A percentile compares a stretch with the other conserved stretches of the same genome.
Conservation (phyloP, 2,329 filamentous ascomycete species). For the Apiospora sp. region DNA sequence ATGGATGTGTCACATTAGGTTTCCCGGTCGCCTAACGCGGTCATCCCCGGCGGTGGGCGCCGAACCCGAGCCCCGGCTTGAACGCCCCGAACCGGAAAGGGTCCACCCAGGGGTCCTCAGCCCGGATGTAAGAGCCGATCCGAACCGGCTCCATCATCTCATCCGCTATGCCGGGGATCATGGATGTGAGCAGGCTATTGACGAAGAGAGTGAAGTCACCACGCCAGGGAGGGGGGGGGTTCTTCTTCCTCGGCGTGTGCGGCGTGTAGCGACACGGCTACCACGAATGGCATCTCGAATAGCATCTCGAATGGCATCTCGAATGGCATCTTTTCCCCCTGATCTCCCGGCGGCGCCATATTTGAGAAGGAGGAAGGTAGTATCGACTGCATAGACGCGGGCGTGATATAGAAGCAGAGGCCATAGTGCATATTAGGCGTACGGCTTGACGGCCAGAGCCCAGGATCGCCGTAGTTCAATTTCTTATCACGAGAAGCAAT, state of each 20-base stretch:
- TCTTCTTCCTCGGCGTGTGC: constrained; percentile 22
- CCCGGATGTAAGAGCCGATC: constrained; percentile 27
- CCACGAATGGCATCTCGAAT: constrained; percentile 32
- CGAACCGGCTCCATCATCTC: constrained; percentile 28
- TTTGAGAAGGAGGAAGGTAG: constrained; percentile 28
- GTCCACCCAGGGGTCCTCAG: constrained; percentile 32
- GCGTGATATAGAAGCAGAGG: too few species aligned
- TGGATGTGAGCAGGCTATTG: constrained; percentile 28
- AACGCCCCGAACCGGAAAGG: constrained; percentile 29
- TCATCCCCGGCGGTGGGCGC: too few species aligned
- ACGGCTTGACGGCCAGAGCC: neutral
- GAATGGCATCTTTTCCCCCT: too few species aligned
- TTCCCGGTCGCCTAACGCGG: too few species aligned
- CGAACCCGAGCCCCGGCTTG: neutral
- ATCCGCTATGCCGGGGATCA: constrained; percentile 28
- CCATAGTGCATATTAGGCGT: too few species aligned
- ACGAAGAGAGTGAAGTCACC: constrained; percentile 33
- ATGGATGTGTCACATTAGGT: too few species aligned
- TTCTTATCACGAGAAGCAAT: neutral
- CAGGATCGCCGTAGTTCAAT: neutral
- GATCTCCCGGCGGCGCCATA: constrained; percentile 26
- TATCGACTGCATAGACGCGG: constrained; percentile 26
- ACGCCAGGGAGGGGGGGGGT: constrained; percentile 29
- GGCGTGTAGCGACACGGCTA: constrained; percentile 29
- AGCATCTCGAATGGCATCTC: too few species aligned